Base-by-base conservation (phyloP, 139 green algal species). In the Diplosphaera chodatii region DNA sequence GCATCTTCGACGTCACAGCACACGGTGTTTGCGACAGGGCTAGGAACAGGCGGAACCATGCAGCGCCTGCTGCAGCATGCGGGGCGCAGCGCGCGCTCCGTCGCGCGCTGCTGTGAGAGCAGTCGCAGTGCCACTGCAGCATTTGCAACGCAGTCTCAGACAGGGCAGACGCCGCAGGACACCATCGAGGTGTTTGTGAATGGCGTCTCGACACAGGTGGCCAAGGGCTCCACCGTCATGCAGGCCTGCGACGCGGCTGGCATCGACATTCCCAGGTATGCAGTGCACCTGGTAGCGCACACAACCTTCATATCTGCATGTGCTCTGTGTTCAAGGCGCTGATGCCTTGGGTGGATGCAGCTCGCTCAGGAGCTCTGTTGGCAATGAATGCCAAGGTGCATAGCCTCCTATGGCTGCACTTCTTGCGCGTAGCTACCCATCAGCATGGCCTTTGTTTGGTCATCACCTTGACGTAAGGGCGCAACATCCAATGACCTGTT, bases 171-270 rank as follows among this genome's bases (percentile, higher is more conserved):
- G 13, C 48, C 48, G 48, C 48, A 80, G 20, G 79, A 93, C 41
- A 71, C 72, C 23, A 88, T 98, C n/a, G 86, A 97, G 63, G 78
- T 96, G 22, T 92, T 87, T 37, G 92, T 99, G 13, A 89, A 99
- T 72, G 95, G 88, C 13, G 62, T 93, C 67, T 59, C 80, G 0
- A 81, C 98, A 0, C 75, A 84, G 10, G 77, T 99, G 16, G 86
- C 89, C 8, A 98, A 98, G 75, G 91, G 87, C 32, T 83, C 79
- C 4, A 92, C 84, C 30, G 93, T 99, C 28, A 79, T 99, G 55
- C 87, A 97, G 73, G 95, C 95, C 1, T 99, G 95, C 82, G 92
- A 98, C 63, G 90, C 88, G 32, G 95, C 93, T 30, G 95, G 95
- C 40, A 84, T 99, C 16, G 91, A 97, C 76, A 92, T 99, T 31